Conservation (phyloP, 805 yeast genomes). For the Candida parachauliodes region DNA sequence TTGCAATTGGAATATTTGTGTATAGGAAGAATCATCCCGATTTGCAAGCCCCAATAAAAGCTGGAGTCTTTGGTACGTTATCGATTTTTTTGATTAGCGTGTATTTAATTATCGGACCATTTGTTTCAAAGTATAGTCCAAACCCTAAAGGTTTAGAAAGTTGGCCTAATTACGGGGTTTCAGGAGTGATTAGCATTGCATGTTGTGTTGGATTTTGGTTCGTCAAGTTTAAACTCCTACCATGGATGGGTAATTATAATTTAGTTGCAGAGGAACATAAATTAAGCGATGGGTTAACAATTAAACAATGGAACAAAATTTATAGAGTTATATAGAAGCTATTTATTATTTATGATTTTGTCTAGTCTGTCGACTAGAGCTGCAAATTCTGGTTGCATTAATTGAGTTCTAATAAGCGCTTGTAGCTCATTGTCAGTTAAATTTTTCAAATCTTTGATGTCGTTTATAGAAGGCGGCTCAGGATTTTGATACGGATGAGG, state of each 20-base stretch:
- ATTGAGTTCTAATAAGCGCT: constrained; percentile 2
- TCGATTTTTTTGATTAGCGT: constrained; percentile 44
- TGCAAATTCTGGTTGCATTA: constrained; percentile 11
- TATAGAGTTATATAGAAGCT: constrained; percentile 6
- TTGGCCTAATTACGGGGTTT: constrained; percentile 49
- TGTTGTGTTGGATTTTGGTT: constrained; percentile 55
- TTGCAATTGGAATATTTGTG: constrained; percentile 56
- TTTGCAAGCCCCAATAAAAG: constrained; percentile 47
- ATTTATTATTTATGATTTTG: constrained; percentile 7
- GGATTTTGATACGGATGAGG: neutral
- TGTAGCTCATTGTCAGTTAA: constrained; percentile 5
- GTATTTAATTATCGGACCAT: constrained; percentile 51
- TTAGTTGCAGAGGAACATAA: constrained; percentile 37
- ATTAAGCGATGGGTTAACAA: constrained; percentile 55
- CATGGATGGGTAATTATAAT: constrained; percentile 43
- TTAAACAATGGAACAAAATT: constrained; percentile 53
- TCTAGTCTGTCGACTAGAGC: constrained; percentile 12
- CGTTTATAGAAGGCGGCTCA: neutral
- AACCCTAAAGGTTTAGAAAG: constrained; percentile 39
- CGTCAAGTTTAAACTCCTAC: constrained; percentile 45
- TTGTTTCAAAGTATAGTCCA: constrained; percentile 30
- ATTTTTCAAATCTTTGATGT: constrained; percentile 5
- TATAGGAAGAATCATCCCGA: constrained; percentile 48
- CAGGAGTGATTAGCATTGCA: constrained; percentile 40
- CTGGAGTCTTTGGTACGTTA: constrained; percentile 46